Evolutionary conservation across 495 filamentous ascomycete genomes (phyloP).

Genomic region (Coniosporium apollinis): DNA sequence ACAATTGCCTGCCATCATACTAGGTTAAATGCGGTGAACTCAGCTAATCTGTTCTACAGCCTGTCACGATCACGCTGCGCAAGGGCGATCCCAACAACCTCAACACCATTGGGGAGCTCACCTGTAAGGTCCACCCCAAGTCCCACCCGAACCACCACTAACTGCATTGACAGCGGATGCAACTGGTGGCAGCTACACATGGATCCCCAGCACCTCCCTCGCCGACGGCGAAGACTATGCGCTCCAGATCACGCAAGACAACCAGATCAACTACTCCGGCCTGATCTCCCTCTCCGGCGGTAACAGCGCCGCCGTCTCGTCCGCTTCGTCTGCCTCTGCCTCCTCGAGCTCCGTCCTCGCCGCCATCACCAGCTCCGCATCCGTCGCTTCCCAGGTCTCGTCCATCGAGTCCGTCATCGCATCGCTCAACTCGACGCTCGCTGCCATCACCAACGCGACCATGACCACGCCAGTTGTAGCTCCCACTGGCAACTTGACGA

Average conservation of each 20-base stretch:
- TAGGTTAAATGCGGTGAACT: too few relatives aligned
- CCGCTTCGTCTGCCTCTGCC: slow-evolving; percentile 3
- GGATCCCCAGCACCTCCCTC: slow-evolving; percentile 12
- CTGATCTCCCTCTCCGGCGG: slow-evolving; percentile 18
- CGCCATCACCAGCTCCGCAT: slow-evolving; percentile 3
- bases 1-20: too few relatives aligned
- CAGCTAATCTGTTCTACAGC: slow-evolving; percentile 2
- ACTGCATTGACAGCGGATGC: slow-evolving; percentile 4
- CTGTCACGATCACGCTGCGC: slow-evolving; percentile 20
- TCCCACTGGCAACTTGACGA: slow-evolving; percentile 7
- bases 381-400: neutral
- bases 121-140: slow-evolving; percentile 4
- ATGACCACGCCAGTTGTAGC: slow-evolving; percentile 2
- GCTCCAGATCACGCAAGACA: slow-evolving; percentile 20
- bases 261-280: slow-evolving; percentile 20
- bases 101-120: slow-evolving; percentile 12
- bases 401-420: slow-evolving; percentile 2
- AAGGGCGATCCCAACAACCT: slow-evolving; percentile 15
- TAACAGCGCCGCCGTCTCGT: neutral
- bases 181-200: slow-evolving; percentile 13
- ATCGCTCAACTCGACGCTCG: slow-evolving; percentile 2
- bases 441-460: slow-evolving; percentile 2
- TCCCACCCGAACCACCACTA: neutral
- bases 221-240: slow-evolving; percentile 17
- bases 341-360: slow-evolving; percentile 1